A percentile compares a stretch with the other conserved stretches of the same genome.
Evolutionary conservation across 106 monocot genomes (phyloP).

Genomic region (Posidonia australis): DNA sequence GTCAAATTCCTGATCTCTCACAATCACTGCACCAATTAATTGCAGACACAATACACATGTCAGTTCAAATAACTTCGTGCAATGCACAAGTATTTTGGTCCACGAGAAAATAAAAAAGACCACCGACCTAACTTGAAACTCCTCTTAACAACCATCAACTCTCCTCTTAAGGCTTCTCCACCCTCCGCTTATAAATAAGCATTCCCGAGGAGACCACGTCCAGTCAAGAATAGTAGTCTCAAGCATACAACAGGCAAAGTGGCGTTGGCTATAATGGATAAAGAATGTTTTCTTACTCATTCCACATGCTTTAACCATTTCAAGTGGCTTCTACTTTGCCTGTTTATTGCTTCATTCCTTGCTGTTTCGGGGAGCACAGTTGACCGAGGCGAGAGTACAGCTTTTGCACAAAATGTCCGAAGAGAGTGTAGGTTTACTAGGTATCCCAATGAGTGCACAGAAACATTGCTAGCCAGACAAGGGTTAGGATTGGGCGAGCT

Average conservation of each 20-base stretch:
- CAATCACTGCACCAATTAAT: too few species aligned
- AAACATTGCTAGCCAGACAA: background rate
- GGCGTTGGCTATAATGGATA: constrained; percentile 8
- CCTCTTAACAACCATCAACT: background rate
- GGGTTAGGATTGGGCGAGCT: background rate
- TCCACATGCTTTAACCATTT: too few species aligned
- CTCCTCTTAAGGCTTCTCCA: background rate
- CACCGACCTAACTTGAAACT: background rate
- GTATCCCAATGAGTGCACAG: constrained; percentile 10
- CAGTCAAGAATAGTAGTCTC: too few species aligned
- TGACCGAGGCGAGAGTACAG: too few species aligned
- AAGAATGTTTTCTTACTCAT: background rate
- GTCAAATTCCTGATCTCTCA: too few species aligned
- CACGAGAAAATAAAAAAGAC: constrained; percentile 5
- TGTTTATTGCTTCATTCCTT: background rate
- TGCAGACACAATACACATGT: too few species aligned
- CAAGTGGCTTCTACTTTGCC: background rate
- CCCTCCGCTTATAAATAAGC: background rate
- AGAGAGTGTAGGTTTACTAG: constrained; percentile 14
- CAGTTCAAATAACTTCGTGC: too few species aligned
- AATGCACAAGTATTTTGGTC: too few species aligned
- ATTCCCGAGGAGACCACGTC: too few species aligned
- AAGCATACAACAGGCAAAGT: constrained; percentile 1
- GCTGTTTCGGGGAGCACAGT: too few species aligned
- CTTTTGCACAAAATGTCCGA: background rate